Base-by-base conservation (phyloP, 176 grass and related monocot species). In the Phoenix roebelenii region DNA sequence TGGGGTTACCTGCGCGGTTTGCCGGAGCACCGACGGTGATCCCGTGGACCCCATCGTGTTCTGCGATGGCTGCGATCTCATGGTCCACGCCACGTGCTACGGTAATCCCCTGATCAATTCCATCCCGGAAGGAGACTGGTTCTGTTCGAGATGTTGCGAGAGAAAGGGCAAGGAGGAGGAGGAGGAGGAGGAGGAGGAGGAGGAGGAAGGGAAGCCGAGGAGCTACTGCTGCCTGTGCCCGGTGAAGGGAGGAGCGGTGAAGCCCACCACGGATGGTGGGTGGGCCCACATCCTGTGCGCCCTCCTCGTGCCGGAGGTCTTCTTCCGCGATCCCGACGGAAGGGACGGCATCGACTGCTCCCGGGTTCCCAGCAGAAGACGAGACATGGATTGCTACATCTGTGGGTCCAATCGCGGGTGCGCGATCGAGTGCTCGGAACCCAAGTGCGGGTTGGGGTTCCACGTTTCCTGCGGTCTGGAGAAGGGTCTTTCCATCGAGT, bases 121-220 rank as follows among this genome's bases (percentile, higher is more conserved):
- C 18, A 78, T 97, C 65, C 92, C 92, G 4, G 92, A 91, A 14
- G 92, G 92, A 35, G 87, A 97, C 68, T 97, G 84, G 92, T 91
- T 97, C 75, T 97, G 92, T 70, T 51, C 66, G 9, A 55, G 65
- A 55, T 97, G 92, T 74, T 32, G 15, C 22, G 15, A 7, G 14
- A 25, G 69, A 60, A 67, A 79, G 56, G 22, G 60, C 50, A 73
- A 72, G 62, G 55, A 55, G 24, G 65, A 20, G 0, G 54, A 52
- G 5, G 28, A 79, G 56, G 22, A 56, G 35, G 77, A 72, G 62
- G 55, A 55, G 24, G 65, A 20, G 0, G 54, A 52, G 5, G 28
- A 79, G 56, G 22, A 56, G 35, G 77, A 72, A 3, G 35, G 14
- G 35, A 14, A 44, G 35, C 35, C 35, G 35, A 3, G 26, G 3